phyloP scores from a whole-genome alignment of 2,329 filamentous ascomycete genomes.

The Colletotrichum chrysophilum region DNA sequence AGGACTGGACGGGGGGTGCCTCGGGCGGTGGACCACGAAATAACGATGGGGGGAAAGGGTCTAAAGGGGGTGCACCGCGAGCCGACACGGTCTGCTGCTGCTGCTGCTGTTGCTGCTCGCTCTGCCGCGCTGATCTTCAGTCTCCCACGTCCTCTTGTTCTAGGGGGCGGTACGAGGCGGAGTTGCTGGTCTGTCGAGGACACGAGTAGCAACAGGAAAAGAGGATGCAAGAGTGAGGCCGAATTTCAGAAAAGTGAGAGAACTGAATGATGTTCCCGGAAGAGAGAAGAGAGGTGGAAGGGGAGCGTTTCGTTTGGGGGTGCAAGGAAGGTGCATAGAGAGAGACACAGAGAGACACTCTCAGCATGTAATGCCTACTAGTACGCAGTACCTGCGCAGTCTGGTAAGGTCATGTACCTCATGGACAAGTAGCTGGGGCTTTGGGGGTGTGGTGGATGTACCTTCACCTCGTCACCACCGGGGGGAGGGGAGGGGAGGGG shows the following conservation, averaged over 20 bases:
- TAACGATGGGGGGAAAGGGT: conserved; percentile 18
- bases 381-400: neutral
- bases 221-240: neutral
- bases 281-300: neutral
- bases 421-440: neutral
- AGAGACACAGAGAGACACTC: neutral
- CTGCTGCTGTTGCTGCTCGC: neutral
- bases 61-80: conserved; percentile 11
- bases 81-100: neutral
- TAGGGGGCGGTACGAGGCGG: neutral
- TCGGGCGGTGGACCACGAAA: conserved; percentile 21
- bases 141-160: neutral
- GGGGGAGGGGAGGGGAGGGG: neutral
- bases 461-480: neutral
- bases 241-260: neutral
- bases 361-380: neutral
- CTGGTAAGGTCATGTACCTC: neutral
- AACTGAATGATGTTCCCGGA: neutral
- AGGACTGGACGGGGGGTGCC: conserved; percentile 16
- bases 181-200: neutral
- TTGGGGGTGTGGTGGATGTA: neutral
- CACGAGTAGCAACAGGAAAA: neutral
- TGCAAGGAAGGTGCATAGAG: conserved; percentile 2
- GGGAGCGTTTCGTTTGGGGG: conserved; percentile 18
- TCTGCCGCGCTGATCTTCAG: neutral